Percentiles rank a stretch among this genome's conserved stretches.
phyloP scores from a whole-genome alignment of 805 yeast genomes.

The Metschnikowia cubensis region DNA sequence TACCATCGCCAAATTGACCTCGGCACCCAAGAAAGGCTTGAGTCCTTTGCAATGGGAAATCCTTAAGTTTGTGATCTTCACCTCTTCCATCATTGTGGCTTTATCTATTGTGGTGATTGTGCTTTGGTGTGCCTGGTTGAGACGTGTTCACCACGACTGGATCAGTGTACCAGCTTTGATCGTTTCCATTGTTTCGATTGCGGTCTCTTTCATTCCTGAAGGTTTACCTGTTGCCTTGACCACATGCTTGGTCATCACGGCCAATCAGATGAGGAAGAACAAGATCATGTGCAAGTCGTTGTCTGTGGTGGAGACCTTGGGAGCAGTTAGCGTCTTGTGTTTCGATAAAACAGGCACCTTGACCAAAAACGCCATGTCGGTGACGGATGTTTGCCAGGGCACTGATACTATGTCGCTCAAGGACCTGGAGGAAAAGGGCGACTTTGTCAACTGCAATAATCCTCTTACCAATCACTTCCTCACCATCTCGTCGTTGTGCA shows the following conservation, averaged over 20 bases:
- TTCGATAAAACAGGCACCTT: constrained; percentile 45
- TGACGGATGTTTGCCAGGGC: constrained; percentile 24
- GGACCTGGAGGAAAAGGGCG: constrained; percentile 12
- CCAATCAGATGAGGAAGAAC: constrained; percentile 41
- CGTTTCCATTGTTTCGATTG: constrained; percentile 42
- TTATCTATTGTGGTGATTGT: constrained; percentile 30
- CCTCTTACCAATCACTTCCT: constrained; percentile 7
- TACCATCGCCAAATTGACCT: constrained; percentile 39
- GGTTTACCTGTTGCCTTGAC: constrained; percentile 51
- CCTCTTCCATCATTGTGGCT: constrained; percentile 19
- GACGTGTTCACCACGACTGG: constrained; percentile 37
- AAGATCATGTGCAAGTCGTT: constrained; percentile 45
- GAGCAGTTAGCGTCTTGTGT: constrained; percentile 47
- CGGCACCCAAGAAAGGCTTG: constrained; percentile 35
- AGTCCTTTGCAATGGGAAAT: constrained; percentile 44
- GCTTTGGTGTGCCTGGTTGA: constrained; percentile 45
- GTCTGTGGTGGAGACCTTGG: constrained; percentile 53
- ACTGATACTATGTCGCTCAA: constrained; percentile 15
- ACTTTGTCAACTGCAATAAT: constrained; percentile 9
- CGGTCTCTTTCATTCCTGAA: constrained; percentile 50
- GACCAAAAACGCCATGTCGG: constrained; percentile 48
- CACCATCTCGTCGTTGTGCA: constrained; percentile 32
- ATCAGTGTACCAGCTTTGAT: constrained; percentile 38
- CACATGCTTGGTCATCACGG: constrained; percentile 47
- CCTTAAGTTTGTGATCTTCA: constrained; percentile 30